Evolutionary conservation across 2,329 filamentous ascomycete species (phyloP).

Genomic region (Alternaria alternata): DNA sequence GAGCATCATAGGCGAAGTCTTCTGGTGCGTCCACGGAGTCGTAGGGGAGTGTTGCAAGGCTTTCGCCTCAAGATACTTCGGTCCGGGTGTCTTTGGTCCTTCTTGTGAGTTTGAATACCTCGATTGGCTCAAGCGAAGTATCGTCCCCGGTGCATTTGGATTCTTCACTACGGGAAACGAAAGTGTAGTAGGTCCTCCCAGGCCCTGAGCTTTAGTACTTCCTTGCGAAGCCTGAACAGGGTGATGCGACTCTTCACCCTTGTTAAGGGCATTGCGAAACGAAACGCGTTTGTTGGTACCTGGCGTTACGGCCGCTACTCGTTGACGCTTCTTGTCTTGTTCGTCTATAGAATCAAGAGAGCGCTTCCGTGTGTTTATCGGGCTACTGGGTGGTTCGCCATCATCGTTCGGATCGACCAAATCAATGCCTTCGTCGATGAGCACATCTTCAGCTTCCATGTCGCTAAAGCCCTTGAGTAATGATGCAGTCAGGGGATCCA

Average conservation of each 20-base stretch:
- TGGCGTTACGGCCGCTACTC: conserved; percentile 18
- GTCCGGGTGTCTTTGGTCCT: conserved; percentile 36
- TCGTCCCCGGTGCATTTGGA: conserved; percentile 69
- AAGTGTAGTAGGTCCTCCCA: conserved; percentile 57
- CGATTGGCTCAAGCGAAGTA: conserved; percentile 72
- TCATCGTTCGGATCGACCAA: conserved; percentile 26
- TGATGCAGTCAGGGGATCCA: conserved; percentile 45
- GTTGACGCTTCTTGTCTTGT: conserved; percentile 25
- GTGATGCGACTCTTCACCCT: conserved; percentile 7
- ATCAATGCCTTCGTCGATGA: conserved; percentile 32
- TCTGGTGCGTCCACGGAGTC: conserved; percentile 47
- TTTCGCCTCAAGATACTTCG: conserved; percentile 28
- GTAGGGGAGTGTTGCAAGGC: conserved; percentile 30
- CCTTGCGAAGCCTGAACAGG: conserved; percentile 50
- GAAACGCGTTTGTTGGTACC: conserved; percentile 16
- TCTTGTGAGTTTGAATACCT: conserved; percentile 59
- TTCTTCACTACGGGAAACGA: conserved; percentile 82
- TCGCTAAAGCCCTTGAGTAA: conserved; percentile 21
- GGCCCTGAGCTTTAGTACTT: conserved; percentile 49
- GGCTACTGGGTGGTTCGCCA: conserved; percentile 10
- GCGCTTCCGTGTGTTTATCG: conserved; percentile 29
- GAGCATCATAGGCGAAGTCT: conserved; percentile 27
- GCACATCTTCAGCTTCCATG: conserved; percentile 11
- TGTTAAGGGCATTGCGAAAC: conserved; percentile 18
- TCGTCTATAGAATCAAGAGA: conserved; percentile 15